Conservation (phyloP, 345 rosid species). For the Limnanthes douglasii region DNA sequence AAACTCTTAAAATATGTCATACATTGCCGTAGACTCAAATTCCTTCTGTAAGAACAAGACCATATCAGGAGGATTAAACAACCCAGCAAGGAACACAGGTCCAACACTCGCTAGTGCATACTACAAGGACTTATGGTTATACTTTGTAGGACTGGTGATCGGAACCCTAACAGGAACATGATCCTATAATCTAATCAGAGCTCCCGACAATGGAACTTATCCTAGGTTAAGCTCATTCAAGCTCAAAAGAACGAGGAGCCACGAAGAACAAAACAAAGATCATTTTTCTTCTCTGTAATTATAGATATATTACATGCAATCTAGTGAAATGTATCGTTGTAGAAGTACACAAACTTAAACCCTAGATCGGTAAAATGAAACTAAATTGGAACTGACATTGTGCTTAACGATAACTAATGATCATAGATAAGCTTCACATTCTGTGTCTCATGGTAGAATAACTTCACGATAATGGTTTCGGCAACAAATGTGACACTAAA, state of each 20-base stretch:
- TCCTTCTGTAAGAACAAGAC: too few relatives aligned
- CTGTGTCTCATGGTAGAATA: too few relatives aligned
- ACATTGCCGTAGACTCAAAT: too few relatives aligned
- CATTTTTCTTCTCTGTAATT: slow-evolving; percentile 6
- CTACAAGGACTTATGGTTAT: slow-evolving; percentile 37
- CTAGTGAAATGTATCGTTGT: not conserved
- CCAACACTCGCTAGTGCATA: slow-evolving; percentile 32
- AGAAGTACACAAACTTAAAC: not conserved
- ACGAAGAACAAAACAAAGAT: slow-evolving; percentile 6
- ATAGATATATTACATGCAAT: not conserved
- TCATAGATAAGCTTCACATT: too few relatives aligned
- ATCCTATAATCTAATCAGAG: slow-evolving; percentile 21
- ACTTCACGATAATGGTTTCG: too few relatives aligned
- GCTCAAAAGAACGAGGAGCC: slow-evolving; percentile 8
- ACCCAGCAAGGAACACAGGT: slow-evolving; percentile 42
- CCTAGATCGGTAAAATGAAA: not conserved
- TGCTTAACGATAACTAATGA: not conserved
- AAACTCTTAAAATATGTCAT: too few relatives aligned
- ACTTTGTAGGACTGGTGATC: slow-evolving; percentile 24
- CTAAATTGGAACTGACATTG: not conserved
- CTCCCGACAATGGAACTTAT: slow-evolving; percentile 11
- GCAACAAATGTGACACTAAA: too few relatives aligned
- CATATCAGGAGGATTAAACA: slow-evolving; percentile 49
- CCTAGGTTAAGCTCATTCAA: slow-evolving; percentile 13
- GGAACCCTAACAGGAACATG: slow-evolving; percentile 30